Evolutionary conservation across 148 eudicot genomes (phyloP).

Genomic region (Vaccinium darrowii): DNA sequence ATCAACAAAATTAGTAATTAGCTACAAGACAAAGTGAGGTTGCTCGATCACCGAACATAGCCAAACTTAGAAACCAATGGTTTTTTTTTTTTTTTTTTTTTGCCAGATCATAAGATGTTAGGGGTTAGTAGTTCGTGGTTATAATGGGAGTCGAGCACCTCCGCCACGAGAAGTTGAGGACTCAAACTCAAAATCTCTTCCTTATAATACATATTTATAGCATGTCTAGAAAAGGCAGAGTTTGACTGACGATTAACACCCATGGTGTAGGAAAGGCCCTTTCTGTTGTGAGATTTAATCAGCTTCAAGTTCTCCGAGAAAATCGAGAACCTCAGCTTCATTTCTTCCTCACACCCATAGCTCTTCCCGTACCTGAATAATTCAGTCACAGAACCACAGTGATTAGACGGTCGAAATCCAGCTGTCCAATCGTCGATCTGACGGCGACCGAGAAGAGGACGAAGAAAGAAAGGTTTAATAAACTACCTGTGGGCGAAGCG

Average conservation of each 20-base stretch:
- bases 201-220: background rate
- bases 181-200: too few species aligned
- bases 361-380: conserved; percentile 72
- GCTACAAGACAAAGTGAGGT: background rate
- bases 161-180: too few species aligned
- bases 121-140: too few species aligned
- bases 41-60: background rate
- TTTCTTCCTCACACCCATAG: conserved; percentile 64
- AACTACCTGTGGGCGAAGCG: conserved; percentile 71
- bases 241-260: conserved; percentile 62
- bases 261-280: conserved; percentile 68
- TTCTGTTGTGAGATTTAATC: conserved; percentile 66
- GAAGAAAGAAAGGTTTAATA: background rate
- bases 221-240: background rate
- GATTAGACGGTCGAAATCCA: background rate
- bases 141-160: too few species aligned
- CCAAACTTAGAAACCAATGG: background rate
- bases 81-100: too few species aligned
- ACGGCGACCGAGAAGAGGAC: background rate
- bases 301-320: conserved; percentile 68
- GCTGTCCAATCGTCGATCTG: background rate
- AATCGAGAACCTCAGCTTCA: conserved; percentile 56
- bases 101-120: too few species aligned
- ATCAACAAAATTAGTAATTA: background rate
- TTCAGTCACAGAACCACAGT: background rate